A percentile compares a stretch with the other conserved stretches of the same genome.
Conservation (phyloP, 2,329 filamentous ascomycete genomes). For the Aspergillus neoniger region DNA sequence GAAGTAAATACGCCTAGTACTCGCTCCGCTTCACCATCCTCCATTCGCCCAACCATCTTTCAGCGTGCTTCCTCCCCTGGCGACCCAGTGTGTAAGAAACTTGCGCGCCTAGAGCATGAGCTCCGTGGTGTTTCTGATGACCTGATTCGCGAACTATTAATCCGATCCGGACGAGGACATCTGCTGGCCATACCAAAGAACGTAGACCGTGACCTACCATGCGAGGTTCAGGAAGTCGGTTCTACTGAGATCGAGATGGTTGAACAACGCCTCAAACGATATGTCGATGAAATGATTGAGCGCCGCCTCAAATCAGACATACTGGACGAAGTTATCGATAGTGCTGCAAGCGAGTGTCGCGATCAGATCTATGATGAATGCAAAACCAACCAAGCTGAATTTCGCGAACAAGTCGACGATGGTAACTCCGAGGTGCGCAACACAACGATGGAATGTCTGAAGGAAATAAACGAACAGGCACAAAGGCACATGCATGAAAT, state of each 20-base stretch:
- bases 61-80: constrained; percentile 15
- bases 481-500: constrained; percentile 17
- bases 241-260: constrained; percentile 12
- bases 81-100: constrained; percentile 11
- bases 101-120: constrained; percentile 17
- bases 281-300: constrained; percentile 16
- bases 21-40: constrained; percentile 16
- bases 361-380: constrained; percentile 22
- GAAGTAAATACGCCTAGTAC: constrained; percentile 24
- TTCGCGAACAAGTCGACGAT: constrained; percentile 21
- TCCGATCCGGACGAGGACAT: constrained; percentile 19
- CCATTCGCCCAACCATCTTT: constrained; percentile 22
- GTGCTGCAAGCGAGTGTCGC: constrained; percentile 18
- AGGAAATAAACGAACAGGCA: constrained; percentile 16
- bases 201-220: constrained; percentile 15
- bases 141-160: constrained; percentile 19
- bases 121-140: constrained; percentile 22
- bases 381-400: constrained; percentile 19
- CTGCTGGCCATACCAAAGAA: constrained; percentile 19
- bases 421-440: constrained; percentile 19
- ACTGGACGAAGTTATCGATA: constrained; percentile 19
- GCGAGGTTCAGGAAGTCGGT: constrained; percentile 9
- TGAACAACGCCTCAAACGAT: constrained; percentile 17
- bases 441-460: constrained; percentile 19
- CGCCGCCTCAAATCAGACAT: constrained; percentile 15